These are phyloP conservation scores for Oehlia diaphana DNA, from an alignment of 192 early-diverging fungal genomes.

Conservation along the genomic window DNA sequence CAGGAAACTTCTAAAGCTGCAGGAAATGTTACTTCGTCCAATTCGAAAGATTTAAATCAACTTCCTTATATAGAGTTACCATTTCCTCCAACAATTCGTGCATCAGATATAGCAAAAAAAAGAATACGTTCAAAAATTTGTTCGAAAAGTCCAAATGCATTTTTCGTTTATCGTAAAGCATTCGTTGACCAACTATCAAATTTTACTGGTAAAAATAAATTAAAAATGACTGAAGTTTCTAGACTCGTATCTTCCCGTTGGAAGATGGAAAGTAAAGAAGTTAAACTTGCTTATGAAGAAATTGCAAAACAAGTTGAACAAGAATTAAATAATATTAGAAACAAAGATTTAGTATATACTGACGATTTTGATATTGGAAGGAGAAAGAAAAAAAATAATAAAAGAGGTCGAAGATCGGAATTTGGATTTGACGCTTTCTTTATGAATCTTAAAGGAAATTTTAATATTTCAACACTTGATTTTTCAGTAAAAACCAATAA, in stretches of 20 bases:
- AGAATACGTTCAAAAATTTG: background rate
- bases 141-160: slow-evolving; percentile 9
- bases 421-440: background rate
- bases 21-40: background rate
- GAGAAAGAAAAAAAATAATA: background rate
- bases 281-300: background rate
- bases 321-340: background rate
- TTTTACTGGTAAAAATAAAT: background rate
- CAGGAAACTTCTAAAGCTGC: background rate
- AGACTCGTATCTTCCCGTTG: background rate
- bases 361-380: background rate
- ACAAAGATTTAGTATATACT: background rate
- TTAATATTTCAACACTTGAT: background rate
- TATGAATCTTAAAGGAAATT: background rate
- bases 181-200: background rate
- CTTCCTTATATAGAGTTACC: background rate
- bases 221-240: slow-evolving; percentile 17
- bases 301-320: background rate
- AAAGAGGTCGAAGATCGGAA: background rate
- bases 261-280: background rate
- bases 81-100: background rate
- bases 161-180: slow-evolving; percentile 12
- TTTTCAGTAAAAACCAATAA: background rate
- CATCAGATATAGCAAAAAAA: background rate
- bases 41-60: background rate